These are phyloP conservation scores for Aaosphaeria arxii DNA, from an alignment of 2,329 filamentous ascomycete genomes.

Conservation along the genomic window DNA sequence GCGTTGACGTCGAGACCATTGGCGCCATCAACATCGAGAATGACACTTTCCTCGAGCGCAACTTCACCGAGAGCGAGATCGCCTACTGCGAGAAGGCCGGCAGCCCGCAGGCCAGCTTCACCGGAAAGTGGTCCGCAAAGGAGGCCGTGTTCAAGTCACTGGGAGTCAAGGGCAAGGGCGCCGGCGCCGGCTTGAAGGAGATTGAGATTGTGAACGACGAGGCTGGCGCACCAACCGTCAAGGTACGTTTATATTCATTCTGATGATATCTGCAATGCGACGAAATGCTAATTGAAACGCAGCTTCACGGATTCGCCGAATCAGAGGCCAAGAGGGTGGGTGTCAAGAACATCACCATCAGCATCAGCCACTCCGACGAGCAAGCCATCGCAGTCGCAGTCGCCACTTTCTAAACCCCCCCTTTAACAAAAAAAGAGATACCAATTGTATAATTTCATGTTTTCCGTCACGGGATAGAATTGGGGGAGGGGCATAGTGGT, in stretches of 20 bases:
- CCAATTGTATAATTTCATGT: too few species aligned
- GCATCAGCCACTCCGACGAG: constrained; percentile 91
- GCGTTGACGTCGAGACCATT: constrained; percentile 91
- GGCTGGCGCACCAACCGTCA: constrained; percentile 78
- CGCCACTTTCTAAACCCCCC: constrained; percentile 62
- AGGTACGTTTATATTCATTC: constrained; percentile 58
- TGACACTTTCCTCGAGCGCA: constrained; percentile 88
- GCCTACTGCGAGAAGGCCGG: constrained; percentile 80
- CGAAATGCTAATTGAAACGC: constrained; percentile 13
- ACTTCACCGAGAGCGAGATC: constrained; percentile 84
- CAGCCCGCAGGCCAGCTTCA: constrained; percentile 84
- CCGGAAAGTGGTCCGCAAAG: constrained; percentile 94
- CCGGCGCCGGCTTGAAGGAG: constrained; percentile 84
- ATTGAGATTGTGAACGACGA: constrained; percentile 87
- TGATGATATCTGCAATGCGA: neutral
- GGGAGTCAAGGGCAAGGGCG: constrained; percentile 81
- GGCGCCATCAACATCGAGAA: constrained; percentile 87
- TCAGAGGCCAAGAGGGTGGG: constrained; percentile 80
- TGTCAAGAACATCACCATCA: constrained; percentile 84
- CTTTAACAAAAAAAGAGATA: too few species aligned
- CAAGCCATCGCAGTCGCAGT: constrained; percentile 95
- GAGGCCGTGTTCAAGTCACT: constrained; percentile 98
- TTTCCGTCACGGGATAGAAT: too few species aligned
- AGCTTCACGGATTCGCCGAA: constrained; percentile 86
- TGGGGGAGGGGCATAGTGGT: too few species aligned